Percentiles rank a stretch among this genome's conserved stretches.
phyloP scores from a whole-genome alignment of 345 rosid genomes.

The Gossypium thurberi region DNA sequence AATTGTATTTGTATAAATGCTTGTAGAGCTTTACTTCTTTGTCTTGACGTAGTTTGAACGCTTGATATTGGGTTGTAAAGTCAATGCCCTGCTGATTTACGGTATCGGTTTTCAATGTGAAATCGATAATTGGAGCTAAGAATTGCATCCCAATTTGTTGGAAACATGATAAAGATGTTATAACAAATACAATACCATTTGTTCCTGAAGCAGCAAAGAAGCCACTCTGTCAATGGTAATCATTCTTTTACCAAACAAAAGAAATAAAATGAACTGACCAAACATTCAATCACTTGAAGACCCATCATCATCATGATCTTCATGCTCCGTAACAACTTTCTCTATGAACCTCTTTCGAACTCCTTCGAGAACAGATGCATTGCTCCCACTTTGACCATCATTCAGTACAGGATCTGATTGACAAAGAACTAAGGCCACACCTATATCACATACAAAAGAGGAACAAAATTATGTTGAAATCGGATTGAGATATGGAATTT shows the following conservation, averaged over 20 bases:
- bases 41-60: not conserved
- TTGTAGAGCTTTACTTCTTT: not conserved
- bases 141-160: not conserved
- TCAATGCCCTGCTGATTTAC: not conserved
- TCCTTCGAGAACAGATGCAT: conserved; percentile 64
- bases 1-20: not conserved
- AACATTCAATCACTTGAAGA: conserved; percentile 65
- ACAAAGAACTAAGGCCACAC: conserved; percentile 92
- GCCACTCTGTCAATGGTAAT: not conserved
- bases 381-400: conserved; percentile 66
- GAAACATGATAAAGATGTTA: not conserved
- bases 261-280: not conserved
- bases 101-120: not conserved
- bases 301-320: conserved; percentile 64
- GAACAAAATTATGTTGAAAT: not conserved
- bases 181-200: not conserved
- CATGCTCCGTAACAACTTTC: conserved; percentile 78
- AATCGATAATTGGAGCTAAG: not conserved
- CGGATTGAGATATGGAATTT: not conserved
- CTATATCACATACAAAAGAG: conserved; percentile 26
- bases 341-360: conserved; percentile 74
- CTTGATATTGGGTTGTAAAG: not conserved
- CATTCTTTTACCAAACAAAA: not conserved
- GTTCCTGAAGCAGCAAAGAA: not conserved
- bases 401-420: conserved; percentile 82